Conservation (phyloP, 305 asterid species). For the Rubia balearica region DNA sequence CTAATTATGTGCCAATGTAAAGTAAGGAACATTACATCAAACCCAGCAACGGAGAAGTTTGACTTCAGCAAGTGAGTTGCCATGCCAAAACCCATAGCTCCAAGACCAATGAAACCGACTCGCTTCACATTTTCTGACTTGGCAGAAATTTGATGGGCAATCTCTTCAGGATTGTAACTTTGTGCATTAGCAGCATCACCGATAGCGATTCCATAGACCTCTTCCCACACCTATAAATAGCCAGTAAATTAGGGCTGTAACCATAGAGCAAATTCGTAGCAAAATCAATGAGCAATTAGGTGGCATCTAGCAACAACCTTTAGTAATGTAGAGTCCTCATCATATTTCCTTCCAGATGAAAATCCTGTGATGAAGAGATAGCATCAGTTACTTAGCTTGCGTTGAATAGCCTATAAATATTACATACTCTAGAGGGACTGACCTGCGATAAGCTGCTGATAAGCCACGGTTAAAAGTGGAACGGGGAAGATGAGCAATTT, state of each 20-base stretch:
- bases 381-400: conserved; percentile 12
- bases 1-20: conserved; percentile 14
- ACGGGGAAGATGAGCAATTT: conserved; percentile 62
- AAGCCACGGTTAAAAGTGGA: conserved; percentile 74
- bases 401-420: neutral
- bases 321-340: conserved; percentile 41
- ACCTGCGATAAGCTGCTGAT: conserved; percentile 97
- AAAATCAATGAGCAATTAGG: conserved; percentile 10
- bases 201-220: conserved; percentile 62
- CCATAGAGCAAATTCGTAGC: conserved; percentile 14
- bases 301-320: conserved; percentile 39
- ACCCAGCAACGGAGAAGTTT: conserved; percentile 65
- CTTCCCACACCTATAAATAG: conserved; percentile 70
- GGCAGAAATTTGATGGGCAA: conserved; percentile 48
- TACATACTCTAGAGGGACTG: neutral
- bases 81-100: conserved; percentile 99
- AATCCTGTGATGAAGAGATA: conserved; percentile 39
- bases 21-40: conserved; percentile 56
- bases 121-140: conserved; percentile 53
- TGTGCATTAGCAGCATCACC: conserved; percentile 56
- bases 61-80: conserved; percentile 87
- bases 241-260: conserved; percentile 14
- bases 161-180: conserved; percentile 67
- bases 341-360: conserved; percentile 43
- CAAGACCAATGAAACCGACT: conserved; percentile 92